These are phyloP conservation scores for Phaeotremella skinneri DNA, from an alignment of 768 basidiomycete genomes.

Conservation along the genomic window DNA sequence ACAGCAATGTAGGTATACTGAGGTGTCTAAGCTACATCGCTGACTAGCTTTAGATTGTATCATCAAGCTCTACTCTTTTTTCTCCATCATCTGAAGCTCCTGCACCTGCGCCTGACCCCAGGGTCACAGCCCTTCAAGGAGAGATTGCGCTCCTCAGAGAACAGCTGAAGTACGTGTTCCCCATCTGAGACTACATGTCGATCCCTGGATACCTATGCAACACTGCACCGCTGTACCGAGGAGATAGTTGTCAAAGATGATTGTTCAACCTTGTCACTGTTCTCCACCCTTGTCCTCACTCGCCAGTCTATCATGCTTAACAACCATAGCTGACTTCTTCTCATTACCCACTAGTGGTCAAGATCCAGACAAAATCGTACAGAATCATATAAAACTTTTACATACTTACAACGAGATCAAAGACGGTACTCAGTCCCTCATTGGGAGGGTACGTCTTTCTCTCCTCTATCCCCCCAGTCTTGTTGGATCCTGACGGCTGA, in stretches of 20 bases:
- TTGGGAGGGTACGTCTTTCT: slow-evolving; percentile 39
- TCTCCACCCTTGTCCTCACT: neutral
- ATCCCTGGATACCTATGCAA: too few species aligned
- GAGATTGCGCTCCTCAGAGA: slow-evolving; percentile 15
- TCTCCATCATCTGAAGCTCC: slow-evolving; percentile 2
- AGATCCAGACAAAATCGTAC: slow-evolving; percentile 37
- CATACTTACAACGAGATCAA: slow-evolving; percentile 53
- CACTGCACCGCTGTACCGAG: too few species aligned
- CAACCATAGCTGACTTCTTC: slow-evolving; percentile 1
- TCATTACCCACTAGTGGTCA: slow-evolving; percentile 16
- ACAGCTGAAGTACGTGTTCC: slow-evolving; percentile 18
- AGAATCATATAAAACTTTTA: slow-evolving; percentile 44
- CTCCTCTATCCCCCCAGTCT: neutral
- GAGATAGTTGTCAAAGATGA: neutral
- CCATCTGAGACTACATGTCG: neutral
- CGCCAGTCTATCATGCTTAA: neutral
- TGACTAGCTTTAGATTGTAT: neutral
- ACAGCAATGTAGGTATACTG: neutral
- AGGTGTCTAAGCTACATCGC: neutral
- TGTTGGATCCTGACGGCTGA: neutral
- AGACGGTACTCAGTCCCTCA: slow-evolving; percentile 49
- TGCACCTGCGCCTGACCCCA: neutral
- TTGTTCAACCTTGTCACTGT: neutral
- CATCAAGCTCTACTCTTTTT: neutral
- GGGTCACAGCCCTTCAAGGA: slow-evolving; percentile 9